phyloP scores from a whole-genome alignment of 225 moss, liverwort and hornwort genomes.

The Polytrichum formosum region DNA sequence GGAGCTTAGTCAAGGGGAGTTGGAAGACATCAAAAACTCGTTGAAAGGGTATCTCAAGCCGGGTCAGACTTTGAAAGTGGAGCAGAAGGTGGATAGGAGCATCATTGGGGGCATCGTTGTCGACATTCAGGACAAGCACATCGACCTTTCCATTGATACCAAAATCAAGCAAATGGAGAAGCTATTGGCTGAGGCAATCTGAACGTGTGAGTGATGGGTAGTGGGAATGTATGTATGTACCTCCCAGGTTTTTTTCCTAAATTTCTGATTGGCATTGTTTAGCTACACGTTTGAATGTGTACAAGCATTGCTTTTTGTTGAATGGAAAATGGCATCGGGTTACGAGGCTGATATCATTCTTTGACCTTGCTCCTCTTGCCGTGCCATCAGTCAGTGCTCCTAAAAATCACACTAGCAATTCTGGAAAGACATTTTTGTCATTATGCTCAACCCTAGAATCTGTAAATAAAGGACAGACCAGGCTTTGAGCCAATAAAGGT shows the following conservation, averaged over 20 bases:
- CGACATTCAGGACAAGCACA: conserved; percentile 91
- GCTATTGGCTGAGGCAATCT: conserved; percentile 61
- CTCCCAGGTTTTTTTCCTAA: neutral
- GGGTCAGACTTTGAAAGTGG: conserved; percentile 69
- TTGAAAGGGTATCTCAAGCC: conserved; percentile 75
- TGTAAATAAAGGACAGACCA: conserved; percentile 38
- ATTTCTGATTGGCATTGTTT: neutral
- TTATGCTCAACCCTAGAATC: conserved; percentile 13
- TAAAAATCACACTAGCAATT: neutral
- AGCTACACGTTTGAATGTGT: conserved; percentile 2
- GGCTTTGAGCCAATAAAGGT: conserved; percentile 17
- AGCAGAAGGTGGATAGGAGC: conserved; percentile 91
- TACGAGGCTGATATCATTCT: neutral
- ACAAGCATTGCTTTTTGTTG: neutral
- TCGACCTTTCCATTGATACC: conserved; percentile 91
- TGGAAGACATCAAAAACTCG: conserved; percentile 73
- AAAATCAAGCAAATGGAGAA: conserved; percentile 98
- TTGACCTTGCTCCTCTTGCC: neutral
- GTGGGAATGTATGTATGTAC: neutral
- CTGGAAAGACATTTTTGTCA: conserved; percentile 5
- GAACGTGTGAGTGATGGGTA: neutral
- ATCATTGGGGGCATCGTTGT: conserved; percentile 92
- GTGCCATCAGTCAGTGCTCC: conserved; percentile 1
- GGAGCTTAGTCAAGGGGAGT: conserved; percentile 66
- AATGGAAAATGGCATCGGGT: conserved; percentile 11